Base-by-base conservation (phyloP, 2,329 filamentous ascomycete genomes). In the Tolypocladium endophyticum region DNA sequence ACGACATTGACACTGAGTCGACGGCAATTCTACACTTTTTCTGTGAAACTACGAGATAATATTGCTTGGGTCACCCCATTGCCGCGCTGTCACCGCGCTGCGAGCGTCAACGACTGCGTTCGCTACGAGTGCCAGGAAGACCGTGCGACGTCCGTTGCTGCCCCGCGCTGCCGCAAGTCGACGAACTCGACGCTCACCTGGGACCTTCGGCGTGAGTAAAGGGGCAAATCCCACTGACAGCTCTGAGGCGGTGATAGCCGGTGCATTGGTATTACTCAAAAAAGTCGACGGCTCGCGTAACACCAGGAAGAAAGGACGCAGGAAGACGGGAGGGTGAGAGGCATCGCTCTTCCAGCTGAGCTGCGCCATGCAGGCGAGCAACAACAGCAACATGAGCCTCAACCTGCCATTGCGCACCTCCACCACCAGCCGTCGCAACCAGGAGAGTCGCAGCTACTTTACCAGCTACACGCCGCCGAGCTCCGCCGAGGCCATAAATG, bases 401-500 rank as follows among this genome's bases (percentile, higher is more conserved):
- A 79, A 77, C 62, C 72, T 83, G 41, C 81, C 81, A 57, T 67
- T 83, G 63, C 79, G 80, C 62, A 71, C 76, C 58, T 74, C 61
- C 60, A 74, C 61, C 60, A 64, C 76, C 61, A 74, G 79, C 62
- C 74, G 74, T 66, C 75, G 81, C 64, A 83, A 83, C 65, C 77
- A 80, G 69, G 79, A 81, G 59, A 83, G 80, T 67, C 76, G 80
- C 64, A 81, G 78, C 67, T 81, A 83, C 69, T 83, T 82, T 68
- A 82, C 79, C 58, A 78, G 73, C 63, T 80, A 82, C 66, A 80
- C 81, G 14, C 76, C 80, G 53, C 77, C 79, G 33, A 81, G 81
- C 41, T 82, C 81, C 25, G 81, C 83, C 0, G 84, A 87, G 69
- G 83, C 84, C 54, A 85, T 87, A 72, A 81, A 84, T 68, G 83